Percentiles rank a stretch among this genome's conserved stretches.
These are phyloP conservation scores for Trichoderma hamatum DNA, from an alignment of 2,329 filamentous ascomycete species.

Conservation along the genomic window DNA sequence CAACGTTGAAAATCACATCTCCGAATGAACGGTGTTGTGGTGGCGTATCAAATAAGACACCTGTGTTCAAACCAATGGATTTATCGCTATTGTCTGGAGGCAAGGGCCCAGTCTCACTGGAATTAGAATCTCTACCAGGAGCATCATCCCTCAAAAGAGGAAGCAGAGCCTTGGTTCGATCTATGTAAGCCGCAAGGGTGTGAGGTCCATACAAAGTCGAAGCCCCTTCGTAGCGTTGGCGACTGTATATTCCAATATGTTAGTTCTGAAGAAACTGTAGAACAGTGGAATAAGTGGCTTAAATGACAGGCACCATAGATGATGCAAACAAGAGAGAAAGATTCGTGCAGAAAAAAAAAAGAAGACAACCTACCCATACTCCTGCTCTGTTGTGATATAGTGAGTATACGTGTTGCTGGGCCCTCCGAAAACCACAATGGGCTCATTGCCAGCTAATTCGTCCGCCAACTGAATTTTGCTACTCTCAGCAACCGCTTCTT, in stretches of 20 bases:
- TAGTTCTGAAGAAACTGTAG: conserved; percentile 28
- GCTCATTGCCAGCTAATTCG: conserved; percentile 49
- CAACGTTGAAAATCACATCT: conserved; percentile 59
- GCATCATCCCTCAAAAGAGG: conserved; percentile 62
- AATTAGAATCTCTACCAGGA: conserved; percentile 33
- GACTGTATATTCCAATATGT: conserved; percentile 41
- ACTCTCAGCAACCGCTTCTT: conserved; percentile 63
- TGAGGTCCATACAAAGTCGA: conserved; percentile 85
- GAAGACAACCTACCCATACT: conserved; percentile 47
- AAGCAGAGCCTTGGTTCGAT: conserved; percentile 71
- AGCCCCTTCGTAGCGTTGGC: conserved; percentile 89
- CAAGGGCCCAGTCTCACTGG: conserved; percentile 51
- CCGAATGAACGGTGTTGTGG: conserved; percentile 71
- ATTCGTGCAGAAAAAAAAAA: background rate
- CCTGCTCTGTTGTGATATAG: conserved; percentile 74
- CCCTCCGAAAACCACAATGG: conserved; percentile 78
- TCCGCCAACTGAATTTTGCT: conserved; percentile 48
- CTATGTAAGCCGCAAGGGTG: conserved; percentile 84
- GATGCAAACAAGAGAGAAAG: background rate
- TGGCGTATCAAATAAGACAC: conserved; percentile 72
- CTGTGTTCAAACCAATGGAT: conserved; percentile 76
- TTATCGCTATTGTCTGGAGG: conserved; percentile 79
- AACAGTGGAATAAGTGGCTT: background rate
- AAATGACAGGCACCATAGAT: too few relatives aligned
- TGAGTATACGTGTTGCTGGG: conserved; percentile 88